Percentiles rank a stretch among this genome's conserved stretches.
Evolutionary conservation across 805 yeast genomes (phyloP).

Genomic region (Danielozyma ontarioensis): DNA sequence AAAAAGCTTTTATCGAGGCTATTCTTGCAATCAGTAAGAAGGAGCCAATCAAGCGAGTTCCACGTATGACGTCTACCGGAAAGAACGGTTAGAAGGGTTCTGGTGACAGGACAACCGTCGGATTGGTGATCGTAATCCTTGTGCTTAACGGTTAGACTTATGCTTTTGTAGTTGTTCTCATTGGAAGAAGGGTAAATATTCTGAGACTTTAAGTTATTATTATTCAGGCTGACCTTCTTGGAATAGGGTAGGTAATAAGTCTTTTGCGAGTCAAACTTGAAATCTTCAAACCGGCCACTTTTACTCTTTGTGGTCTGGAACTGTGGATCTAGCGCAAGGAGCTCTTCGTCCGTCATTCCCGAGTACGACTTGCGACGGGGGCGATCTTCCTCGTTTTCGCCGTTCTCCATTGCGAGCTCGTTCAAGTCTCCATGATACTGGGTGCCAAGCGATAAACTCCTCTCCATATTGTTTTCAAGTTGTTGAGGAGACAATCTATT

Average conservation of each 20-base stretch:
- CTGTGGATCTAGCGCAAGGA: constrained; percentile 51
- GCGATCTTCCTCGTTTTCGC: constrained; percentile 6
- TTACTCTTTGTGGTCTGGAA: constrained; percentile 33
- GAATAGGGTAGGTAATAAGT: constrained; percentile 15
- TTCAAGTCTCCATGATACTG: constrained; percentile 15
- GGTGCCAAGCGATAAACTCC: constrained; percentile 8
- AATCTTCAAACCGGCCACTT: constrained; percentile 35
- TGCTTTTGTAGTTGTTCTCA: constrained; percentile 32
- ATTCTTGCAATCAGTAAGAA: constrained; percentile 10
- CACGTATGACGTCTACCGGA: constrained; percentile 42
- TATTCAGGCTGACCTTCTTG: constrained; percentile 2
- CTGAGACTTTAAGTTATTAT: constrained; percentile 3
- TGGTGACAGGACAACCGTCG: constrained; percentile 6
- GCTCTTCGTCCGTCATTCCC: constrained; percentile 50
- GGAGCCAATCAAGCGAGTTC: constrained; percentile 38
- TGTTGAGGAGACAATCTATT: constrained; percentile 28
- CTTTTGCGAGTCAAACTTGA: constrained; percentile 39
- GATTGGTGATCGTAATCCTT: constrained; percentile 22
- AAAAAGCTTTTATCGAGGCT: constrained; percentile 16
- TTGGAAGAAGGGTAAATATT: constrained; percentile 24
- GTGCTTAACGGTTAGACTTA: constrained; percentile 43
- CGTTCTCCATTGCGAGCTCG: constrained; percentile 9
- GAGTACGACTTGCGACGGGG: constrained; percentile 42
- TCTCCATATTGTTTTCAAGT: constrained; percentile 11
- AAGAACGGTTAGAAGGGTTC: constrained; percentile 34